Conservation (phyloP, 164 flowering plant species). For the Brasenia schreberi region DNA sequence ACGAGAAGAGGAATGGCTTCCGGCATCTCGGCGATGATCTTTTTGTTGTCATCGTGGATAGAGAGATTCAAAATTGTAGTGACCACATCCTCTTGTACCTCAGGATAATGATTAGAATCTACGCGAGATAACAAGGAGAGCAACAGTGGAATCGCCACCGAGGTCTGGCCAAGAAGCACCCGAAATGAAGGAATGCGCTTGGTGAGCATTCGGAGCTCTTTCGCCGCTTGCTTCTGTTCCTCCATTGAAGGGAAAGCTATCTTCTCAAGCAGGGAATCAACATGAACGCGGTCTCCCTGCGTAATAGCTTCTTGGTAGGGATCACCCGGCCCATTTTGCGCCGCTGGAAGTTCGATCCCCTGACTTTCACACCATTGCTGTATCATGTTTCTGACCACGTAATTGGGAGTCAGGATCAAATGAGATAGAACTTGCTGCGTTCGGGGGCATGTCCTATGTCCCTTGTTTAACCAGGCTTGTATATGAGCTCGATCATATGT, state of each 20-base stretch:
- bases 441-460: slow-evolving; percentile 51
- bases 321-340: slow-evolving; percentile 7
- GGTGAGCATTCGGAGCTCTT: slow-evolving; percentile 59
- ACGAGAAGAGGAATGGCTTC: slow-evolving; percentile 49
- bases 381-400: slow-evolving; percentile 42
- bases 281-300: slow-evolving; percentile 28
- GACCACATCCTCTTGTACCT: slow-evolving; percentile 71
- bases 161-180: slow-evolving; percentile 47
- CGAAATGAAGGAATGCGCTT: slow-evolving; percentile 57
- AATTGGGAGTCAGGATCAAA: slow-evolving; percentile 51
- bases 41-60: slow-evolving; percentile 70
- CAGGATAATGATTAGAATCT: slow-evolving; percentile 17
- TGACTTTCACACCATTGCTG: slow-evolving; percentile 47
- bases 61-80: slow-evolving; percentile 73
- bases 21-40: slow-evolving; percentile 56
- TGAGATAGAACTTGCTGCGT: slow-evolving; percentile 63
- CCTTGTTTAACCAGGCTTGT: slow-evolving; percentile 51
- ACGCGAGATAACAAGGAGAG: slow-evolving; percentile 32
- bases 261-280: slow-evolving; percentile 32
- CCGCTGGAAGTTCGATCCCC: slow-evolving; percentile 24
- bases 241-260: slow-evolving; percentile 23
- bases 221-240: slow-evolving; percentile 56
- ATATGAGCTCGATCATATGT: slow-evolving; percentile 62
- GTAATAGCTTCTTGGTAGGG: slow-evolving; percentile 23
- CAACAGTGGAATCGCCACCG: slow-evolving; percentile 38